Percentiles rank a stretch among this genome's conserved stretches.
These are phyloP conservation scores for Phaffia tasmanica DNA, from an alignment of 768 basidiomycete genomes.

Conservation along the genomic window DNA sequence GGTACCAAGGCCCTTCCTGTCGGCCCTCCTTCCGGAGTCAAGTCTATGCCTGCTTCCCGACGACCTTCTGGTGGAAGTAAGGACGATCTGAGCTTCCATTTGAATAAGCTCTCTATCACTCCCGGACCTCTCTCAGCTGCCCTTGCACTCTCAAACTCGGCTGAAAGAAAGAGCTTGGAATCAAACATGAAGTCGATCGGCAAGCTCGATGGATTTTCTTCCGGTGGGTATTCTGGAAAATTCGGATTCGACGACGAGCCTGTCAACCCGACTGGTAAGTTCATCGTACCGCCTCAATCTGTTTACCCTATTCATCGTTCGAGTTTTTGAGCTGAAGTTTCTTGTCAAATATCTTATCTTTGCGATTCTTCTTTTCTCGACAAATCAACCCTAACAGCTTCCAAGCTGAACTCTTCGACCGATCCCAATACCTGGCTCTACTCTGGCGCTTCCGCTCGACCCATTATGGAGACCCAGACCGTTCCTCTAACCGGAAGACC, in stretches of 20 bases:
- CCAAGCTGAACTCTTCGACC: too few relatives aligned
- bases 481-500: constrained; percentile 26
- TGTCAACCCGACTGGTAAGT: not conserved
- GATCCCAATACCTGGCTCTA: too few relatives aligned
- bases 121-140: constrained; percentile 3
- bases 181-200: constrained; percentile 3
- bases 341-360: constrained; percentile 30
- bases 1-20: constrained; percentile 11
- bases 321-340: constrained; percentile 17
- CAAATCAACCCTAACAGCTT: constrained; percentile 26
- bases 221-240: constrained; percentile 11
- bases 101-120: constrained; percentile 24
- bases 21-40: constrained; percentile 44
- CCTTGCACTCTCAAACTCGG: not conserved
- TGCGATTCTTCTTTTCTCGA: constrained; percentile 26
- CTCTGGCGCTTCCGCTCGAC: too few relatives aligned
- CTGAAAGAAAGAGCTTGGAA: constrained; percentile 1
- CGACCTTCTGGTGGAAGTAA: constrained; percentile 78
- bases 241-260: constrained; percentile 23
- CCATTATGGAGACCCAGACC: constrained; percentile 17
- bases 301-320: constrained; percentile 12
- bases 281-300: constrained; percentile 18
- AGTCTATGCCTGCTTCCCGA: constrained; percentile 86
- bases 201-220: constrained; percentile 10
- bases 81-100: constrained; percentile 39